Conservation (phyloP, 441 rosid species). For the Manihot esculenta region DNA sequence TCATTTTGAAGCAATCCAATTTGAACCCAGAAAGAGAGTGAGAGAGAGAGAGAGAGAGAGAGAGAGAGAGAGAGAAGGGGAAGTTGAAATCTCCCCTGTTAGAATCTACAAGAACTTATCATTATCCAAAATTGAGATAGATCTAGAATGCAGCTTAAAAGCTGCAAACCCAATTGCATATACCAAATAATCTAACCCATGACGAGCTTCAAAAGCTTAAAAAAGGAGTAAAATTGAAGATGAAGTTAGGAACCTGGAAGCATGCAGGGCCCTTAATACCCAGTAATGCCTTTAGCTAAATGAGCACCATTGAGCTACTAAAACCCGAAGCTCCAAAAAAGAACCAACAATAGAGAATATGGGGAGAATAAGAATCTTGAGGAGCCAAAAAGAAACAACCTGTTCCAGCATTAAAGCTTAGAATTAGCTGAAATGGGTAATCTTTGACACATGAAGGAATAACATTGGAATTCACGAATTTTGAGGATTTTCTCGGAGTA, state of each 20-base stretch:
- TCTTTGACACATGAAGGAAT: slow-evolving; percentile 2
- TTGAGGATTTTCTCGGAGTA: neutral
- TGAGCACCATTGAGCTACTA: slow-evolving; percentile 10
- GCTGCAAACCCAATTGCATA: neutral
- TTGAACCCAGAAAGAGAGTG: neutral
- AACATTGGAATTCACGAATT: slow-evolving; percentile 19
- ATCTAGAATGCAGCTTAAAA: slow-evolving; percentile 25
- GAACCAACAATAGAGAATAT: neutral
- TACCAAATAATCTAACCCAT: neutral
- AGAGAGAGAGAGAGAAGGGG: no score
- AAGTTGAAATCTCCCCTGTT: neutral
- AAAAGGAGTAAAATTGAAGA: neutral
- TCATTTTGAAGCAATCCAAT: neutral
- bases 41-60: neutral
- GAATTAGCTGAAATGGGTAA: slow-evolving; percentile 16
- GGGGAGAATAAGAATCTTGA: neutral
- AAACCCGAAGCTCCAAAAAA: neutral
- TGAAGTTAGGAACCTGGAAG: slow-evolving; percentile 16
- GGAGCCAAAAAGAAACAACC: neutral
- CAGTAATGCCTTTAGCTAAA: slow-evolving; percentile 10
- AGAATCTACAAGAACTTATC: neutral
- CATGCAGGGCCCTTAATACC: slow-evolving; percentile 5
- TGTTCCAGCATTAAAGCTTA: slow-evolving; percentile 26
- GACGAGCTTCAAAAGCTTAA: neutral
- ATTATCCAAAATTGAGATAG: slow-evolving; percentile 15